These are phyloP conservation scores for Cladosporium oxysporum DNA, from an alignment of 2,329 filamentous ascomycete genomes.

Conservation along the genomic window DNA sequence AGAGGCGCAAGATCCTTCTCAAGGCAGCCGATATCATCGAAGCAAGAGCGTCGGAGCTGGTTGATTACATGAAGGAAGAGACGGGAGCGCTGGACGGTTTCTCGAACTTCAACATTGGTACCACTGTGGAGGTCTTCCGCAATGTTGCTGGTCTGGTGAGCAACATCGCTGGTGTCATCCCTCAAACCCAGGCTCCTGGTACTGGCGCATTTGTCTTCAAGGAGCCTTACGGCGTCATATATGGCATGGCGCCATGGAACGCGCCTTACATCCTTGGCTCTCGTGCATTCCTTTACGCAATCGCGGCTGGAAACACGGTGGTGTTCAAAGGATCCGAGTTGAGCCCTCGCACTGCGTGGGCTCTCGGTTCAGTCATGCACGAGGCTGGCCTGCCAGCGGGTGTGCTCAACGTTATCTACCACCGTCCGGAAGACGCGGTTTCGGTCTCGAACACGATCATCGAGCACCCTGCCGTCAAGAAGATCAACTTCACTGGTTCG, in stretches of 20 bases:
- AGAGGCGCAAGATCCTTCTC: conserved; percentile 69
- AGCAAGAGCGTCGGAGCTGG: conserved; percentile 61
- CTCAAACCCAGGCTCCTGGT: conserved; percentile 50
- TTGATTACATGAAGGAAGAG: conserved; percentile 60
- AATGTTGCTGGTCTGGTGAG: conserved; percentile 55
- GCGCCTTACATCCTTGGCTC: conserved; percentile 54
- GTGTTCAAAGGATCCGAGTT: conserved; percentile 73
- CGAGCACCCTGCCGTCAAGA: conserved; percentile 65
- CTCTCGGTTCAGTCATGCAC: conserved; percentile 63
- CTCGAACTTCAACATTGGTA: conserved; percentile 44
- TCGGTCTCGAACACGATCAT: conserved; percentile 69
- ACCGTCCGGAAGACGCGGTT: conserved; percentile 61
- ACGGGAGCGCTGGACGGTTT: conserved; percentile 52
- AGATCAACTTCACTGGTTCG: conserved; percentile 77
- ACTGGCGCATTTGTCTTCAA: conserved; percentile 66
- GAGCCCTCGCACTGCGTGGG: conserved; percentile 64
- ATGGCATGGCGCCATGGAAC: conserved; percentile 79
- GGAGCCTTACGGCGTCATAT: conserved; percentile 76
- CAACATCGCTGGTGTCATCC: conserved; percentile 52
- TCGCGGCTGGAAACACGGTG: conserved; percentile 73
- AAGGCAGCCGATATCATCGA: conserved; percentile 67
- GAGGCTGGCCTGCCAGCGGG: conserved; percentile 77
- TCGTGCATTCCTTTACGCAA: conserved; percentile 57
- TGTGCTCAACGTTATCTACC: conserved; percentile 70
- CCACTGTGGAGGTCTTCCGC: conserved; percentile 48